Evolutionary conservation across 768 basidiomycete species (phyloP), one percentile per base, ranked within the genome.

Genomic region (Hygrocybe punicea): DNA sequence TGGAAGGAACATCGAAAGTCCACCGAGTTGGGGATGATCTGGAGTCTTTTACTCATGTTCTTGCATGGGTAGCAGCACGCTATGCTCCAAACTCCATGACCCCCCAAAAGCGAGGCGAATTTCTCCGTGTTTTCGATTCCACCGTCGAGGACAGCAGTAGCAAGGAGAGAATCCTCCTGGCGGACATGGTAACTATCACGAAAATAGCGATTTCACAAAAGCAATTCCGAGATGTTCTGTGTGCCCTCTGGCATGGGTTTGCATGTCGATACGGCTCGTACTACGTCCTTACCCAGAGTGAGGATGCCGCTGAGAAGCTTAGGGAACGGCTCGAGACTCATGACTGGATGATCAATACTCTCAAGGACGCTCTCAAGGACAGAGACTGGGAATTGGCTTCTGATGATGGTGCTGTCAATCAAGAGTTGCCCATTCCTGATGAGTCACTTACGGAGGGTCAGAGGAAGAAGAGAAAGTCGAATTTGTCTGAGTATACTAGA

Each of bases 21-120:
- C 47, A 49, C 47, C 17, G 19, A 16, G 16, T 49, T 29, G 47
- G 19, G n/a, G 47, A 49, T 29, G 47, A 49, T 49, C 47, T 49
- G 47, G 47, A 49, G 47, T 49, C 47, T 21, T 49, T 49, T 29
- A 19, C 25, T 49, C 47, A 49, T 49, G 47, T 49, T 19, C 47
- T 49, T 29, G 25, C 19, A 16, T 49, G 47, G 47, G 47, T 49
- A 16, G 47, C 47, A 24, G 19, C 25, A 49, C 47, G 47, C 19
- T 49, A 21, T 14, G 25, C 47, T 21, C 47, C 47, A 16, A 19
- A 49, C 25, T 19, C 17, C 47, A 49, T 49, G 47, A 44, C 40
- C n/a, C 40, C 40, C 11, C 40, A 44, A n/a, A 44, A 44, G 40
- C 40, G 40, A 44, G 40, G 40, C 10, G 40, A 44, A 44, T 44